phyloP scores from a whole-genome alignment of 2,329 filamentous ascomycete genomes.

The Fusarium nurragi region DNA sequence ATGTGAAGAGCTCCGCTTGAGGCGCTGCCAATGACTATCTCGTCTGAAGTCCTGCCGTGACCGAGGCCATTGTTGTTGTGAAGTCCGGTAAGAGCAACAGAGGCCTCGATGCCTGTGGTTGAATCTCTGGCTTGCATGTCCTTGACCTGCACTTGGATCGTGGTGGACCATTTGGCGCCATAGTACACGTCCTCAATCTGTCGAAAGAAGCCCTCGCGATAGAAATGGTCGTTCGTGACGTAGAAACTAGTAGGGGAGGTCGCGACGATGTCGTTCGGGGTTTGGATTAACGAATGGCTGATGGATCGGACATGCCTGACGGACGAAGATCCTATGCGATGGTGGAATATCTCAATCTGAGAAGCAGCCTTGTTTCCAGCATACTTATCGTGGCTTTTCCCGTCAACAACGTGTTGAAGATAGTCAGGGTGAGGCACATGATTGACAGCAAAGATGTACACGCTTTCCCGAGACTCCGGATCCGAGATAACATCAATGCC shows the following conservation, averaged over 20 bases:
- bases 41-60: constrained; percentile 53
- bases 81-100: constrained; percentile 55
- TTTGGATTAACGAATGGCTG: constrained; percentile 61
- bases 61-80: constrained; percentile 67
- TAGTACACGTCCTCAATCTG: constrained; percentile 57
- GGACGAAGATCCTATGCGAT: constrained; percentile 55
- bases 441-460: constrained; percentile 70
- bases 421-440: constrained; percentile 62
- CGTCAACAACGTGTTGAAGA: constrained; percentile 5
- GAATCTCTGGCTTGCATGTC: constrained; percentile 45
- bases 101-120: constrained; percentile 46
- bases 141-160: constrained; percentile 52
- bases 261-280: constrained; percentile 68
- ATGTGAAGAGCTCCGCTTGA: constrained; percentile 59
- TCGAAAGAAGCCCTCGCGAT: constrained; percentile 59
- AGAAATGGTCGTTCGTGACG: constrained; percentile 68
- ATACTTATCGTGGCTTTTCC: constrained; percentile 32
- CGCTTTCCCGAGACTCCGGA: constrained; percentile 49
- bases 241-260: constrained; percentile 59
- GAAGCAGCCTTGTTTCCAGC: constrained; percentile 55
- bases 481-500: constrained; percentile 69
- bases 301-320: constrained; percentile 62
- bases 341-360: constrained; percentile 66
- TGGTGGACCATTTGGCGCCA: constrained; percentile 58
- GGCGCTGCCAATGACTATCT: constrained; percentile 57